phyloP scores from a whole-genome alignment of 148 eudicot species.

The Amaranthus cruentus region DNA sequence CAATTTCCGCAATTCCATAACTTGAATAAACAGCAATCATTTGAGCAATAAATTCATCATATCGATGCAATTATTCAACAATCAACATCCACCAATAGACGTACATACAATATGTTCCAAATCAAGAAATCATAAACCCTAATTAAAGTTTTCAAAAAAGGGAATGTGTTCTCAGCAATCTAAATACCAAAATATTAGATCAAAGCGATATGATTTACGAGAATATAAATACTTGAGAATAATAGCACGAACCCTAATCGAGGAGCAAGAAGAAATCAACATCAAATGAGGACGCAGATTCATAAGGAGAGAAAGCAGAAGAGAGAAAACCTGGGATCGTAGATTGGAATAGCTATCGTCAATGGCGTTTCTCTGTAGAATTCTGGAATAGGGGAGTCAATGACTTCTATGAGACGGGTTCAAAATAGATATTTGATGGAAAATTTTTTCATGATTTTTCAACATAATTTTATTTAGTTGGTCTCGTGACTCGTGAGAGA shows the following conservation, averaged over 20 bases:
- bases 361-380: constrained; percentile 2
- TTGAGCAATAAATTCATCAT: background rate
- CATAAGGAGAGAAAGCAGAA: background rate
- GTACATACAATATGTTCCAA: background rate
- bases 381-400: background rate
- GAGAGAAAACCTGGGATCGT: constrained; percentile 8
- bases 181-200: background rate
- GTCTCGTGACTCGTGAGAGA: no score
- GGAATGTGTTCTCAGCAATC: no score
- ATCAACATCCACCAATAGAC: background rate
- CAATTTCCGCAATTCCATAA: background rate
- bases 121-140: background rate
- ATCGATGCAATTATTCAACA: no score
- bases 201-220: background rate
- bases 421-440: no score
- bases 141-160: background rate
- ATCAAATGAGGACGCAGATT: background rate
- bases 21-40: background rate
- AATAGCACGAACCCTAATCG: background rate
- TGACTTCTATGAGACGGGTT: no score
- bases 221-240: background rate
- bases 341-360: background rate
- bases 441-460: no score
- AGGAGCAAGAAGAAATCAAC: background rate
- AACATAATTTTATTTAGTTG: no score